phyloP scores from a whole-genome alignment of 805 yeast genomes.

The Metschnikowia anglica region DNA sequence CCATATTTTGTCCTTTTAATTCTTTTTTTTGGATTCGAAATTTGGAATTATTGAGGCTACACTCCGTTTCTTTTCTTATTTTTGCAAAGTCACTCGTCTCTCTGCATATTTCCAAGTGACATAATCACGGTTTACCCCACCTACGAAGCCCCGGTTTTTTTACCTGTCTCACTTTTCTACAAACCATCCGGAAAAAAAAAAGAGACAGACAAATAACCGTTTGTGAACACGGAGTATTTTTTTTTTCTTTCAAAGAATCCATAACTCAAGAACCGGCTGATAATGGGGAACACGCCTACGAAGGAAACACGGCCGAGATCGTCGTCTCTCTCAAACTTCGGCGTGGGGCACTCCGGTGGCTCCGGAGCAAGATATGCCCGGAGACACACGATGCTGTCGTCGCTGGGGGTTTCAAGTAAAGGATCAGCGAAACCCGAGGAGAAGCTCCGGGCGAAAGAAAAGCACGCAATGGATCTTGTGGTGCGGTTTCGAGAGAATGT shows the following conservation, averaged over 20 bases:
- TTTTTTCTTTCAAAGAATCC: too few relatives aligned
- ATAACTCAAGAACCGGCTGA: not conserved
- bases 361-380: slow-evolving; percentile 10
- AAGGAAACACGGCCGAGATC: slow-evolving; percentile 39
- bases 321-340: slow-evolving; percentile 14
- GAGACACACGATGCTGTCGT: slow-evolving; percentile 17
- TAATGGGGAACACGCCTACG: slow-evolving; percentile 46
- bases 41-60: too few relatives aligned
- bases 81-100: too few relatives aligned
- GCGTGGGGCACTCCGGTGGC: slow-evolving; percentile 2
- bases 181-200: not conserved
- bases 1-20: too few relatives aligned
- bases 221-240: not conserved
- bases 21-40: too few relatives aligned
- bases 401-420: slow-evolving; percentile 13
- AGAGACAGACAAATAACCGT: not conserved
- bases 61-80: too few relatives aligned
- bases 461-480: slow-evolving; percentile 55
- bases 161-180: too few relatives aligned
- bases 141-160: too few relatives aligned
- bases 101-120: too few relatives aligned
- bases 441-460: slow-evolving; percentile 47
- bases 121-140: too few relatives aligned
- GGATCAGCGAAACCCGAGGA: slow-evolving; percentile 39
- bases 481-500: slow-evolving; percentile 68